These are phyloP conservation scores for Pezizomycotina sp. DNA, from an alignment of 2,329 filamentous ascomycete genomes.

Conservation along the genomic window DNA sequence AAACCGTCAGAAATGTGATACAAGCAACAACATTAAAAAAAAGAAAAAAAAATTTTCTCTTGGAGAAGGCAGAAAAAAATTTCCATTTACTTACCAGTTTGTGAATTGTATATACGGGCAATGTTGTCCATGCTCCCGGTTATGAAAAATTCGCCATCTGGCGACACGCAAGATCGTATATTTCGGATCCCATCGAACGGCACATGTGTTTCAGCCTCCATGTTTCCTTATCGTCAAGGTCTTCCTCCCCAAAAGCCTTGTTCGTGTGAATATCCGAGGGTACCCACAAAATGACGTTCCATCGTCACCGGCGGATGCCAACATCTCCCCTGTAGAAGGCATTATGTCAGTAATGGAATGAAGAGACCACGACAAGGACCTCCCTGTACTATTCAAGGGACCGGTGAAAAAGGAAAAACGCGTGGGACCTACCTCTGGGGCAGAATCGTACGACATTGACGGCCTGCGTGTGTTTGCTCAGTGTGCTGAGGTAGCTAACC, in stretches of 20 bases:
- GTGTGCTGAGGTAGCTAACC: constrained; percentile 78
- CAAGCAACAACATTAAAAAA: constrained; percentile 13
- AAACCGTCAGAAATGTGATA: too few relatives aligned
- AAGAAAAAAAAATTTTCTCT: constrained; percentile 21
- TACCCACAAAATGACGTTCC: constrained; percentile 96
- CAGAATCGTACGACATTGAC: constrained; percentile 97
- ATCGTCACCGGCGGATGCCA: constrained; percentile 91
- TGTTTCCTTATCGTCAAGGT: constrained; percentile 81
- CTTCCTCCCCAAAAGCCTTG: constrained; percentile 60
- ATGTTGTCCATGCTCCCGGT: constrained; percentile 99
- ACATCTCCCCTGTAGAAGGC: constrained; percentile 59
- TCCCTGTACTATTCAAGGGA: neutral
- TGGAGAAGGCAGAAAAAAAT: neutral
- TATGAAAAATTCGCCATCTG: constrained; percentile 91
- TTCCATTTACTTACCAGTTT: constrained; percentile 47
- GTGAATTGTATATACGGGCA: constrained; percentile 87
- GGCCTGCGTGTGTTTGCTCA: constrained; percentile 86
- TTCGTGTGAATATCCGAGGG: constrained; percentile 56
- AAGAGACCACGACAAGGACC: neutral
- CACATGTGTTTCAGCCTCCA: constrained; percentile 98
- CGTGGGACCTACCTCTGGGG: constrained; percentile 53
- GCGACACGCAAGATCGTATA: constrained; percentile 97
- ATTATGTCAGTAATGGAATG: constrained; percentile 21
- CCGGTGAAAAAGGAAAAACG: neutral
- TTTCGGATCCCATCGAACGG: constrained; percentile 81